Percentiles rank a stretch among this genome's conserved stretches.
Evolutionary conservation across 306 rosid genomes (phyloP).

Genomic region (Hippophae gyantsensis): DNA sequence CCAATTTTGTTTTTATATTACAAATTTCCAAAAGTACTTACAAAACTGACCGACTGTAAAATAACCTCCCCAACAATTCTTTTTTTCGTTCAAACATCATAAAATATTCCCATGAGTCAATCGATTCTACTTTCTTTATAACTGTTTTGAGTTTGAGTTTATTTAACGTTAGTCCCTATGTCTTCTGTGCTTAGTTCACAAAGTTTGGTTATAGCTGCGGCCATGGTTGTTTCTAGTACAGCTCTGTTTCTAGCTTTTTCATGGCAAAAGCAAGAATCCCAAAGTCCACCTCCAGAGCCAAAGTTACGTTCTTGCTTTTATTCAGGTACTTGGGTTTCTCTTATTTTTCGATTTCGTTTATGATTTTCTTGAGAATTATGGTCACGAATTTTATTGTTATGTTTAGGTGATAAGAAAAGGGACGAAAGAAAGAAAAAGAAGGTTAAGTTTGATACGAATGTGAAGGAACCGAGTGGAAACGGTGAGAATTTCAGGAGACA

Average conservation of each 20-base stretch:
- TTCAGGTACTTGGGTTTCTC: constrained; percentile 33
- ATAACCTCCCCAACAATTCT: neutral
- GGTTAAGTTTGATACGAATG: constrained; percentile 61
- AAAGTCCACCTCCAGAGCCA: constrained; percentile 10
- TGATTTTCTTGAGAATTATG: no score
- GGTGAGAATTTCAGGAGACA: constrained; percentile 26
- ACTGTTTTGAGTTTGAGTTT: neutral
- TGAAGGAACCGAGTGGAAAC: constrained; percentile 32
- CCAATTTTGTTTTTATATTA: neutral
- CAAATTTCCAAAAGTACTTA: neutral
- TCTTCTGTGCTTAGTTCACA: constrained; percentile 30
- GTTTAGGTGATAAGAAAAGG: constrained; percentile 28
- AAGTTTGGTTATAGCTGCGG: constrained; percentile 31
- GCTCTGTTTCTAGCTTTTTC: constrained; percentile 32
- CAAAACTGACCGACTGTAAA: neutral
- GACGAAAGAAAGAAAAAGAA: constrained; percentile 47
- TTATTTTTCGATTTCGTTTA: neutral
- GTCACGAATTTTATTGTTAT: neutral
- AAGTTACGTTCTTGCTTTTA: constrained; percentile 49
- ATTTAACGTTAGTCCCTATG: constrained; percentile 9
- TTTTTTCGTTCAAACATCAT: neutral
- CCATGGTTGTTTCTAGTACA: constrained; percentile 38
- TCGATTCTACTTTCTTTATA: neutral
- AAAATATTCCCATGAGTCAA: neutral
- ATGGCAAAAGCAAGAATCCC: constrained; percentile 1